Base-by-base conservation (phyloP, 2,329 filamentous ascomycete genomes). In the Fusarium beomiforme region DNA sequence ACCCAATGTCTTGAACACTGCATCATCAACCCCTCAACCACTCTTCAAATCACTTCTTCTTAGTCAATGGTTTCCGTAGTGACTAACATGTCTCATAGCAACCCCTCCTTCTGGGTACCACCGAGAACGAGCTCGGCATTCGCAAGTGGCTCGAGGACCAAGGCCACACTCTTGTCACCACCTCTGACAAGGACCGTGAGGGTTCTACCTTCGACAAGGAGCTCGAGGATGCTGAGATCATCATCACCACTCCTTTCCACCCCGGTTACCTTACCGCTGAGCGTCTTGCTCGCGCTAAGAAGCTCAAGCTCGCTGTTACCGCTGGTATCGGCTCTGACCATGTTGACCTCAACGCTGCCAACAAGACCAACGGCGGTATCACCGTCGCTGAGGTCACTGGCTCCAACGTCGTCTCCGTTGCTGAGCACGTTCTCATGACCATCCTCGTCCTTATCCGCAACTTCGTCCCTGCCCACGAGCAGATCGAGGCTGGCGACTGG, bases 161-260 rank as follows among this genome's bases (percentile, higher is more conserved):
- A 83, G 96, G 96, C 78, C 96, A 99, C 90, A 97, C 93, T 72
- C 90, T 99, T 69, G 89, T 99, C 77, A 99, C 96, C 78, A 99
- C 96, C 73, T 97, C 95, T 47, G 94, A 98, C 88, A 99, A 99
- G 88, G 96, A 99, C 78, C 92, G 94, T 75, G 92, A 94, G 85
- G 89, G 92, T 88, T 98, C 95, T 68, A 92, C 88, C 75, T 98
- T 99, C 64, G 96, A 98, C 84, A 89, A 95, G 86, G 94, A 99
- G 86, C 90, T 99, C 59, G 94, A 96, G 69, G 96, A 98, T 81
- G 94, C 96, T 70, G 96, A 99, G 85, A 88, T 99, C 84, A 98
- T 99, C 89, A 98, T 99, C 85, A 99, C 96, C 76, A 99, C 96
- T 64, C 96, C 96, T 81, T 98, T 98, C 92, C 95, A 98, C 88